Evolutionary conservation across 495 filamentous ascomycete species (phyloP).

Genomic region (Hyaloscypha bicolor): DNA sequence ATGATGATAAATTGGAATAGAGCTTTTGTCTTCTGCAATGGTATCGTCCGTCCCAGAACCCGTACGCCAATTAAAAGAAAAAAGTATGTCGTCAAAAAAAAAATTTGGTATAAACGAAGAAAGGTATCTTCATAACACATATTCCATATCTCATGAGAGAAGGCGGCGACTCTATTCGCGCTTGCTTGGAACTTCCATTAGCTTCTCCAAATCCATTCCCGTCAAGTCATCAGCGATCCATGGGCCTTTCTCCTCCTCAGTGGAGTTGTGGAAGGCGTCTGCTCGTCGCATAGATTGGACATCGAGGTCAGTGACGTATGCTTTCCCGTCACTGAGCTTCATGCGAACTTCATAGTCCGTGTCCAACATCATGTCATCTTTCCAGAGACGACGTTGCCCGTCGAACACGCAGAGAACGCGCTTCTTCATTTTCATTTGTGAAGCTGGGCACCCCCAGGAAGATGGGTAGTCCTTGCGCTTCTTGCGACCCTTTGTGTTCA

Average conservation of each 20-base stretch:
- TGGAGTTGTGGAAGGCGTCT: conserved; percentile 74
- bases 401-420: conserved; percentile 93
- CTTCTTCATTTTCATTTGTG: conserved; percentile 97
- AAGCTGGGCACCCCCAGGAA: conserved; percentile 86
- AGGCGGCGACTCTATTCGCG: conserved; percentile 22
- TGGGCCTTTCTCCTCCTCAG: conserved; percentile 80
- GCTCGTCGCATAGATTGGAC: conserved; percentile 86
- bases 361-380: conserved; percentile 99
- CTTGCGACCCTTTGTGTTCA: conserved; percentile 70
- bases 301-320: conserved; percentile 92
- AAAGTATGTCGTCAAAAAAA: conserved; percentile 2
- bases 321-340: conserved; percentile 67
- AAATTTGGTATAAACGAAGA: conserved; percentile 13
- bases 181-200: conserved; percentile 33
- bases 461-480: conserved; percentile 90
- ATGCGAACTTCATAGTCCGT: conserved; percentile 92
- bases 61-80: conserved; percentile 9
- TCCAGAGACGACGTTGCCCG: conserved; percentile 83
- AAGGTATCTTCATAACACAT: conserved; percentile 28
- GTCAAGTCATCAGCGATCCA: conserved; percentile 51
- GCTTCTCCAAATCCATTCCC: conserved; percentile 32
- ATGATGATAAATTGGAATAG: conserved; percentile 21
- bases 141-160: conserved; percentile 16
- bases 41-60: conserved; percentile 30
- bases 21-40: conserved; percentile 31